Conservation (phyloP, 176 grass and related monocot species). For the Eragrostis nindensis region DNA sequence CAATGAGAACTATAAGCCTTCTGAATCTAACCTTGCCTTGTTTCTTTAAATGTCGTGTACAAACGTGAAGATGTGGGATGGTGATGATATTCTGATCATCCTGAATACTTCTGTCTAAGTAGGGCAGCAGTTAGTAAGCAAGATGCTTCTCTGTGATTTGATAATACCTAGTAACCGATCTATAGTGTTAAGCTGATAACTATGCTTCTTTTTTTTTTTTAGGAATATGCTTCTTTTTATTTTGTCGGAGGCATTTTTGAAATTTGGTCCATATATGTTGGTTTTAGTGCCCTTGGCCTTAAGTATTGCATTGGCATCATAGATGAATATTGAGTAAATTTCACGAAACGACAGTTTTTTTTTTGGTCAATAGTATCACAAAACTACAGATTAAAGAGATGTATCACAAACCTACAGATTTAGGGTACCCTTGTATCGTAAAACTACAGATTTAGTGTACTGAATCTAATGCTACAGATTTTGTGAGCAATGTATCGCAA, state of each 20-base stretch:
- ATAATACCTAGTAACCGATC: conserved; percentile 11
- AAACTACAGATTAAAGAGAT: too few relatives aligned
- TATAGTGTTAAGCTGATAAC: conserved; percentile 22
- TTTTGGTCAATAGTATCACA: too few relatives aligned
- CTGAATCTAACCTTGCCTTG: conserved; percentile 9
- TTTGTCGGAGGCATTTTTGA: conserved; percentile 5
- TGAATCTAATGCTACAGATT: too few relatives aligned
- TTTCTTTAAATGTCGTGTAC: conserved; percentile 17
- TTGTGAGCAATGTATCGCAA: too few relatives aligned
- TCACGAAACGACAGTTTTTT: too few relatives aligned
- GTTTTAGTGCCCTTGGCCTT: not conserved
- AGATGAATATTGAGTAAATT: too few relatives aligned
- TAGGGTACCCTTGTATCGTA: too few relatives aligned
- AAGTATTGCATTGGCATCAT: conserved; percentile 9
- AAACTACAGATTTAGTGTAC: too few relatives aligned
- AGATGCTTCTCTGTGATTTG: conserved; percentile 10
- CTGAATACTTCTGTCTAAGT: conserved; percentile 23
- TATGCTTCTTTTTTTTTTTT: conserved; percentile 12
- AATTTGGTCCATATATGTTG: not conserved
- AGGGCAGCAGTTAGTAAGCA: not conserved
- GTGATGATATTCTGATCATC: not conserved
- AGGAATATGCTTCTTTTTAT: too few relatives aligned
- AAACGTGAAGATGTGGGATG: not conserved
- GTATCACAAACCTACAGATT: too few relatives aligned
- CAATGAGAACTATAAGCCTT: not conserved